Conservation (phyloP, 2,329 filamentous ascomycete genomes). For the Rasamsonia emersonii region DNA sequence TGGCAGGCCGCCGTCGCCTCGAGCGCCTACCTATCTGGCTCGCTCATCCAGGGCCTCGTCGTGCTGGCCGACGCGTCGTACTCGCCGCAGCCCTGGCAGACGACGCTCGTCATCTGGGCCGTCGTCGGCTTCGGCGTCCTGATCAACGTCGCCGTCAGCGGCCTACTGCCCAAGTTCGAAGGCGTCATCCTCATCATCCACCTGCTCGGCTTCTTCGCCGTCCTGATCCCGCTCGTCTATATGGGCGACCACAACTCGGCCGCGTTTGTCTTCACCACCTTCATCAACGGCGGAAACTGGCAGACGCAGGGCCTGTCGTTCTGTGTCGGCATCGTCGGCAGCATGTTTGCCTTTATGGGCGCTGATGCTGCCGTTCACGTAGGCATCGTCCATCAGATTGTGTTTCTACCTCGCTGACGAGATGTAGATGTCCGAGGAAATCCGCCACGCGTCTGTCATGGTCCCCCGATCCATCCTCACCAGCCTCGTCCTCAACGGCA, state of each 20-base stretch:
- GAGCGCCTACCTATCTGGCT: constrained; percentile 24
- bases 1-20: constrained; percentile 30
- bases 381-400: constrained; percentile 8
- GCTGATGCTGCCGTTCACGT: constrained; percentile 32
- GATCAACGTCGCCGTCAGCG: constrained; percentile 43
- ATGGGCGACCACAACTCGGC: constrained; percentile 18
- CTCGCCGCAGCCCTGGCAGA: constrained; percentile 19
- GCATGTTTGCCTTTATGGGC: constrained; percentile 30
- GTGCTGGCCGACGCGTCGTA: constrained; percentile 21
- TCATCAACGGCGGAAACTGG: constrained; percentile 31
- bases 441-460: constrained; percentile 26
- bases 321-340: constrained; percentile 25
- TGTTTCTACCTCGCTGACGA: neutral
- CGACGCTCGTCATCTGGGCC: constrained; percentile 42
- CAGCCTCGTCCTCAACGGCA: constrained; percentile 38
- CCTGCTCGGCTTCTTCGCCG: constrained; percentile 35
- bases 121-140: constrained; percentile 40
- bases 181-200: constrained; percentile 44
- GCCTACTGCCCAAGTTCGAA: constrained; percentile 43
- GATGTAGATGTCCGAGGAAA: constrained; percentile 32
- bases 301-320: constrained; percentile 32
- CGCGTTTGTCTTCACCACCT: constrained; percentile 25
- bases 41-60: constrained; percentile 27
- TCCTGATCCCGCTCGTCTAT: constrained; percentile 30
- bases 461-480: constrained; percentile 31